These are phyloP conservation scores for Hypomontagnella submonticulosa DNA, from an alignment of 495 filamentous ascomycete genomes.

Conservation along the genomic window DNA sequence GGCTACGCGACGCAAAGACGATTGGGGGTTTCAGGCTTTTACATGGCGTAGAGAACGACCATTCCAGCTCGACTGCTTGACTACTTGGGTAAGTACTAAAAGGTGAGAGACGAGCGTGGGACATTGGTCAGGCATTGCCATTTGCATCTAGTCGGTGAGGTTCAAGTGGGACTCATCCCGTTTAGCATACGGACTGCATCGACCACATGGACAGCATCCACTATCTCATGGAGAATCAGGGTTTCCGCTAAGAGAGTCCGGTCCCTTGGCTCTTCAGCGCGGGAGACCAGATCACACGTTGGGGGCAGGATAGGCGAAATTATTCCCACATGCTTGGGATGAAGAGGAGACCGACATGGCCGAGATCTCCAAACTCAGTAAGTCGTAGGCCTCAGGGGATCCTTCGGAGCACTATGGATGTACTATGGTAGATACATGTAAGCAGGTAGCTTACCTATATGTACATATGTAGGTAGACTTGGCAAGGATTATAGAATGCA, in stretches of 20 bases:
- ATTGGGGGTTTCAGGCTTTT: constrained; percentile 10
- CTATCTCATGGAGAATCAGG: constrained; percentile 1
- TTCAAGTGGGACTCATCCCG: constrained; percentile 21
- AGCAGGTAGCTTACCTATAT: constrained; percentile 1
- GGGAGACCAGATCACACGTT: too few relatives aligned
- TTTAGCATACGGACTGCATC: background rate
- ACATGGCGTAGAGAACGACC: background rate
- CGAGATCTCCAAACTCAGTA: constrained; percentile 16
- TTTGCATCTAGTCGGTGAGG: constrained; percentile 20
- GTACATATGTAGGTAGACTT: background rate
- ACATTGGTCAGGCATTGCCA: constrained; percentile 9
- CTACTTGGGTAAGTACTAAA: constrained; percentile 3
- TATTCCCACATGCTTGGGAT: background rate
- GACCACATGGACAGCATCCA: constrained; percentile 1
- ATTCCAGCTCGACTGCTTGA: too few relatives aligned
- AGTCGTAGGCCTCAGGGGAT: constrained; percentile 9
- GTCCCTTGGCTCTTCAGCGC: constrained; percentile 2
- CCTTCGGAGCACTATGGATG: constrained; percentile 7
- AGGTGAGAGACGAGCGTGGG: constrained; percentile 8
- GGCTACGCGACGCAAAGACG: background rate
- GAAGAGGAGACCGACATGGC: constrained; percentile 1
- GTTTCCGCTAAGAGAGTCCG: constrained; percentile 3
- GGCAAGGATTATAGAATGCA: constrained; percentile 1
- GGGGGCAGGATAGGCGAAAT: background rate
- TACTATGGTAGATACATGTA: constrained; percentile 5